These are phyloP conservation scores for Erysimum cheiri DNA, from an alignment of 441 rosid species.

Conservation along the genomic window DNA sequence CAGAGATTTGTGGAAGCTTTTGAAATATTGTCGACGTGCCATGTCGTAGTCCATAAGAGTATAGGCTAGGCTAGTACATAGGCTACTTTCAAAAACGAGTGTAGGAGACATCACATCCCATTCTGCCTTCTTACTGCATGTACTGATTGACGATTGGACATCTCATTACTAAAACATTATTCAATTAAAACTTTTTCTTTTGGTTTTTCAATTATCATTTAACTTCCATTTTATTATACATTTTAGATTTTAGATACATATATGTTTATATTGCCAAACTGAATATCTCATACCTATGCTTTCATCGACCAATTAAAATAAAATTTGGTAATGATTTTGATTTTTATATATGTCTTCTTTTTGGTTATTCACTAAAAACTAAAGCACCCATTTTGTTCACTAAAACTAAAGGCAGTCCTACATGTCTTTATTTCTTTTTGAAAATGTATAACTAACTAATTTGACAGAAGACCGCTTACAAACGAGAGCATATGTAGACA, in stretches of 20 bases:
- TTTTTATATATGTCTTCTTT: not conserved
- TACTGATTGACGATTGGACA: constrained; percentile 32
- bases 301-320: too few relatives aligned
- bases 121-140: constrained; percentile 14
- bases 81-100: constrained; percentile 26
- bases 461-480: too few relatives aligned
- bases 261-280: not conserved
- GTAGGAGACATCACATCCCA: constrained; percentile 43
- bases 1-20: constrained; percentile 30
- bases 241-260: not conserved
- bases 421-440: too few relatives aligned
- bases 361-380: not conserved
- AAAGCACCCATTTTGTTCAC: not conserved
- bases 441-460: too few relatives aligned
- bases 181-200: not conserved
- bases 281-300: not conserved
- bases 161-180: constrained; percentile 30
- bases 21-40: constrained; percentile 25
- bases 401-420: too few relatives aligned
- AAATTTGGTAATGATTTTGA: not conserved
- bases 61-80: constrained; percentile 25
- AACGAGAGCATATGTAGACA: too few relatives aligned
- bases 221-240: constrained; percentile 1
- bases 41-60: constrained; percentile 19
- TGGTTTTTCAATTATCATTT: not conserved